Percentiles rank a stretch among this genome's conserved stretches.
Evolutionary conservation across 371 early-diverging fungal species (phyloP).

Genomic region (Dinochytrium kinnereticum): DNA sequence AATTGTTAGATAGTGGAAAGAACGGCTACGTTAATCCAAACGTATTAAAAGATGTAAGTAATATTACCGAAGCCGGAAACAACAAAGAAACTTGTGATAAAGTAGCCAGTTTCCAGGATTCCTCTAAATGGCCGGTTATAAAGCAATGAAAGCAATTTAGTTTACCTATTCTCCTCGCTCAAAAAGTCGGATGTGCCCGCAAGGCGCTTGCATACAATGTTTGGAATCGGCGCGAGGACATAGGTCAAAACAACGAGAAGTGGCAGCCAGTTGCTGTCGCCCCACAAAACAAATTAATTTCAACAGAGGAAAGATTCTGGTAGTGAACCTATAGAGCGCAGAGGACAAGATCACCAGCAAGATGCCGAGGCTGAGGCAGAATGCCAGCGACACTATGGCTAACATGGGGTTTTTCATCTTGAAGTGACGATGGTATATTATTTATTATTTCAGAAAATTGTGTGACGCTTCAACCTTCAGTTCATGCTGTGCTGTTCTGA

Average conservation of each 20-base stretch:
- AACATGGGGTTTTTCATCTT: slow-evolving; percentile 42
- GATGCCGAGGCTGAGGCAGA: slow-evolving; percentile 87
- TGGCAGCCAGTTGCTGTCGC: slow-evolving; percentile 93
- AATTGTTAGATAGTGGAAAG: not conserved
- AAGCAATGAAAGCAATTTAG: not conserved
- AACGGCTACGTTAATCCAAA: not conserved
- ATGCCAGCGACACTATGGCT: slow-evolving; percentile 79
- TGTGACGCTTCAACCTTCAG: not conserved
- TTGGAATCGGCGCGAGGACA: slow-evolving; percentile 88
- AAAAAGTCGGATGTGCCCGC: slow-evolving; percentile 76
- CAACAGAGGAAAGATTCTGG: not conserved
- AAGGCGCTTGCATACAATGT: slow-evolving; percentile 78
- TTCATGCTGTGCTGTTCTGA: not conserved
- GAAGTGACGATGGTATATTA: not conserved
- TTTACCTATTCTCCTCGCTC: slow-evolving; percentile 74
- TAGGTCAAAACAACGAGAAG: slow-evolving; percentile 86
- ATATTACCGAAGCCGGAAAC: slow-evolving; percentile 84
- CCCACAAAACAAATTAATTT: not conserved
- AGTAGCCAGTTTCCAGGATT: slow-evolving; percentile 86
- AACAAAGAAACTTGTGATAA: slow-evolving; percentile 88
- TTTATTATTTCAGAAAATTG: not conserved
- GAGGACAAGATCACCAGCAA: slow-evolving; percentile 91
- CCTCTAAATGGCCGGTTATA: slow-evolving; percentile 49
- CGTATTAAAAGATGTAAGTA: not conserved
- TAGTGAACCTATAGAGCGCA: slow-evolving; percentile 75